Evolutionary conservation across 176 grass and related monocot genomes (phyloP), one percentile per base, ranked within the genome.

Genomic region (Cenchrus purpureus): DNA sequence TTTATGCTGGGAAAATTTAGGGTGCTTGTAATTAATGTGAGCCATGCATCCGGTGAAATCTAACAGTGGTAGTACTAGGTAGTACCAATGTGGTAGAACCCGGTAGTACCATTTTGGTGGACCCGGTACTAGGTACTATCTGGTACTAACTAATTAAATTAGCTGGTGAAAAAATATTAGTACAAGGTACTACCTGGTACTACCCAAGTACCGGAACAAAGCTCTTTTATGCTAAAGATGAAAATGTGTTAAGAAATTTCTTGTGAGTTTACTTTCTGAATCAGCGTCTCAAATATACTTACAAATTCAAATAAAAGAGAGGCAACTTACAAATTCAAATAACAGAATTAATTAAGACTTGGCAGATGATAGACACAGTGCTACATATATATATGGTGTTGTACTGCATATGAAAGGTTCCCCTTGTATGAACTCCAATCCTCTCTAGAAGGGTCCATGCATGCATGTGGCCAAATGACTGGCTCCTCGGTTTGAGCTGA

Each of bases 401-500:
- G 11, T 11, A 17, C 9, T 37, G 17, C 12, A n/a, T n/a, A 40
- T 54, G 73, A 32, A 9, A 67, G 28, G 66, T 76, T 75, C 76
- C 44, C 69, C 75, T 84, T 20, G 62, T 40, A 32, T 62, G 73
- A 82, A 77, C 72, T 32, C 60, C 37, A 29, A 15, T 53, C 40
- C 52, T 79, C 52, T 79, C 50, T 77, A 76, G 53, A 68, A 10
- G 25, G 5, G 61, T 51, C 49, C 40, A 53, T 45, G n/a, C 50
- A 61, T 45, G n/a, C 50, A 61, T 45, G n/a, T 78, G 56, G 42
- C 40, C 6, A 78, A 14, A 85, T 88, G 73, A 83, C 34, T 52
- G 73, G 55, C 65, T 74, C 74, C 32, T 46, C 16, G 25, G 12
- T 64, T 79, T 88, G 55, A 78, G 65, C 52, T 65, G 73, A 78